phyloP scores from a whole-genome alignment of 192 early-diverging fungal species.

The Geosiphon pyriformis region DNA sequence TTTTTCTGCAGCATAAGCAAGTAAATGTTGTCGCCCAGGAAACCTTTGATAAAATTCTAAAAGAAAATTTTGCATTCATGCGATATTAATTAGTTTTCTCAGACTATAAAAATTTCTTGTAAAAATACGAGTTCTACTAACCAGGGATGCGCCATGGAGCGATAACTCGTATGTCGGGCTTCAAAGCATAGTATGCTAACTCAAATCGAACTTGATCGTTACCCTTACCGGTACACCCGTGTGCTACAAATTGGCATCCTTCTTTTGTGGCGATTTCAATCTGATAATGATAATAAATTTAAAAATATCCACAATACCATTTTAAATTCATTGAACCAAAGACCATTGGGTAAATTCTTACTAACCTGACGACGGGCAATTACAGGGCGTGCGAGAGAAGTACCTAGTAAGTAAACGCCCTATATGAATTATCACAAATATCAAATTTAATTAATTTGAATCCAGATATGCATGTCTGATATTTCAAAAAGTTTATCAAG shows the following conservation, averaged over 20 bases:
- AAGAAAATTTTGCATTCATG: background rate
- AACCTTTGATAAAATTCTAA: constrained; percentile 91
- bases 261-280: constrained; percentile 91
- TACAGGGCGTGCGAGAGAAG: constrained; percentile 93
- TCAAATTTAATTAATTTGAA: background rate
- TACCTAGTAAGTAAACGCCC: constrained; percentile 93
- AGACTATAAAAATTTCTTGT: too few species aligned
- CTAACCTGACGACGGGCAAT: constrained; percentile 67
- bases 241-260: constrained; percentile 94
- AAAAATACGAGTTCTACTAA: constrained; percentile 26
- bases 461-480: background rate
- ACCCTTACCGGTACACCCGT: constrained; percentile 99
- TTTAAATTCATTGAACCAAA: too few species aligned
- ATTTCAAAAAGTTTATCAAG: background rate
- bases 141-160: constrained; percentile 93
- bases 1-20: constrained; percentile 88
- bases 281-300: constrained; percentile 37
- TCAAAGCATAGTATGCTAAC: constrained; percentile 94
- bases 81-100: too few species aligned
- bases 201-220: constrained; percentile 99
- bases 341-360: too few species aligned
- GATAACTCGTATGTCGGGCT: constrained; percentile 92
- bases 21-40: constrained; percentile 84
- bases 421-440: background rate
- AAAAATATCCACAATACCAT: background rate